These are phyloP conservation scores for Leptographium wingfieldii DNA, from an alignment of 2,329 filamentous ascomycete genomes.

Conservation along the genomic window DNA sequence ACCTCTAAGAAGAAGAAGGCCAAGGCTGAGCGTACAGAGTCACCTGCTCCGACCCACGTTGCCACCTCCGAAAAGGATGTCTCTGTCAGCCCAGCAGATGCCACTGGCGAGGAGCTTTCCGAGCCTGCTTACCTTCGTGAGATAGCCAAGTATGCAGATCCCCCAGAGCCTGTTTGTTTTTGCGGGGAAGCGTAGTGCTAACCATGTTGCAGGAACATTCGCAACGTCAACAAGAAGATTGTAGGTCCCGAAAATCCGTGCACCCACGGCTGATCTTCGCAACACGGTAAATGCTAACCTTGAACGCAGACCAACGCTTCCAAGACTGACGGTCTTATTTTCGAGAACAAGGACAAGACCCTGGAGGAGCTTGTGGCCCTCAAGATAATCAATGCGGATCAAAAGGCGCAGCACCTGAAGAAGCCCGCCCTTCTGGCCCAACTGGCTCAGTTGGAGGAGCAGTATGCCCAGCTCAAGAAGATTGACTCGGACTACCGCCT, in stretches of 20 bases:
- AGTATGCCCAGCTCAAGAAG: constrained; percentile 62
- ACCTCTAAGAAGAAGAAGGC: constrained; percentile 59
- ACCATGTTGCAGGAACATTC: constrained; percentile 54
- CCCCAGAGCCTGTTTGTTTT: not conserved
- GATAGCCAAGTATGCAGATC: constrained; percentile 59
- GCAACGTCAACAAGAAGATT: constrained; percentile 89
- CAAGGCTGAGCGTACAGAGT: constrained; percentile 41
- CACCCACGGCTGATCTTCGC: not conserved
- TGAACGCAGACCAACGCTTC: constrained; percentile 48
- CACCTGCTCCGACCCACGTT: constrained; percentile 35
- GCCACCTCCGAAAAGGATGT: constrained; percentile 36
- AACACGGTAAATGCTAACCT: not conserved
- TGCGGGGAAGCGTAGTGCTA: not conserved
- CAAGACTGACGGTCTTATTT: constrained; percentile 58
- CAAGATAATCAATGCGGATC: constrained; percentile 68
- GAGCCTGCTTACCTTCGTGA: constrained; percentile 80
- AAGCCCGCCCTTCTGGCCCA: constrained; percentile 60
- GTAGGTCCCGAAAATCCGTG: constrained; percentile 36
- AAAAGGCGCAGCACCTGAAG: constrained; percentile 65
- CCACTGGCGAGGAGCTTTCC: constrained; percentile 54
- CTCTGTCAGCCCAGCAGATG: constrained; percentile 32
- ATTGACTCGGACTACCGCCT: constrained; percentile 59
- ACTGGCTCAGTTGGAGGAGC: constrained; percentile 58
- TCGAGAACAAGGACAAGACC: constrained; percentile 55
- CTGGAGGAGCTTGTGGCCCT: constrained; percentile 60